Percentiles rank a stretch among this genome's conserved stretches.
Evolutionary conservation across 2,329 filamentous ascomycete genomes (phyloP).

Genomic region (Nemania sp.): DNA sequence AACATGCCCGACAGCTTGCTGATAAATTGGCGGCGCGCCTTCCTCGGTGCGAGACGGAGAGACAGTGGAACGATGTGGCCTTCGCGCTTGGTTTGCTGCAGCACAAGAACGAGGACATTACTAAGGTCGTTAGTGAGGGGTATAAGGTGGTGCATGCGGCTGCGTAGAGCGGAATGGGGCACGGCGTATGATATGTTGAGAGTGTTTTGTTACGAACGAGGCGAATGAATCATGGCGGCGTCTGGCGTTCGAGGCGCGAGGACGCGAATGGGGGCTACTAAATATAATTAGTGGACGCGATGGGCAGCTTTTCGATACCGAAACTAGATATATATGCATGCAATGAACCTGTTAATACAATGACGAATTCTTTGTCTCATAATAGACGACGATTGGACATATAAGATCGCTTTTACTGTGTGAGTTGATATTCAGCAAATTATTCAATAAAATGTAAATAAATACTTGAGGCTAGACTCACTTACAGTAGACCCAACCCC

Average conservation of each 20-base stretch:
- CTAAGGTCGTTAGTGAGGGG: slow-evolving; percentile 73
- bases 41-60: slow-evolving; percentile 82
- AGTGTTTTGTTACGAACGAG: not conserved
- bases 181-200: not conserved
- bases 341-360: slow-evolving; percentile 1
- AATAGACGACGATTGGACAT: not conserved
- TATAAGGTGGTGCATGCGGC: slow-evolving; percentile 71
- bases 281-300: too few relatives aligned
- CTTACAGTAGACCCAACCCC: too few relatives aligned
- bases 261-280: too few relatives aligned
- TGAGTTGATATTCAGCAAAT: too few relatives aligned
- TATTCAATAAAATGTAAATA: too few relatives aligned
- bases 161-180: slow-evolving; percentile 41
- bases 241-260: slow-evolving; percentile 17
- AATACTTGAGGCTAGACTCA: too few relatives aligned
- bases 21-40: slow-evolving; percentile 90
- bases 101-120: slow-evolving; percentile 91
- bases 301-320: too few relatives aligned
- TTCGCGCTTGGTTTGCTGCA: slow-evolving; percentile 87
- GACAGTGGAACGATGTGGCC: slow-evolving; percentile 97
- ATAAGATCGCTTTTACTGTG: too few relatives aligned
- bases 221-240: slow-evolving; percentile 20
- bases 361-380: not conserved
- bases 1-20: slow-evolving; percentile 91
- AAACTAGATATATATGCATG: slow-evolving; percentile 1